These are phyloP conservation scores for Hibiscus tridactylites DNA, from an alignment of 345 rosid species.

Conservation along the genomic window DNA sequence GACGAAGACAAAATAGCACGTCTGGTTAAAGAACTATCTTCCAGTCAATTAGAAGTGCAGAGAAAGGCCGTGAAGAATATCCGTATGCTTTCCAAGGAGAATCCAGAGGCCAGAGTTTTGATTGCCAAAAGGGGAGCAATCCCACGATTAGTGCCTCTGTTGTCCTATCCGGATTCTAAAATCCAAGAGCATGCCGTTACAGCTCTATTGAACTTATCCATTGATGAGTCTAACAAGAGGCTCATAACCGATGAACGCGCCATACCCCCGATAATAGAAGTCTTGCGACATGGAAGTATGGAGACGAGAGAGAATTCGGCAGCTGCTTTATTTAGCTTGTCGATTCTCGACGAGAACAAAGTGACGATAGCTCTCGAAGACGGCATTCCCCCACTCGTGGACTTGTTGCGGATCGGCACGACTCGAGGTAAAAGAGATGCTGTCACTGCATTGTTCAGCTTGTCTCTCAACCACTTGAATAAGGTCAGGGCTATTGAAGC, in stretches of 20 bases:
- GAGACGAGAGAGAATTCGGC: background rate
- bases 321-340: background rate
- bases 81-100: background rate
- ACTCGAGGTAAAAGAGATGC: background rate
- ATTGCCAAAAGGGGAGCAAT: background rate
- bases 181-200: background rate
- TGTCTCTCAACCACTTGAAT: background rate
- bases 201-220: background rate
- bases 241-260: background rate
- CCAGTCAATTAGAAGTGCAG: background rate
- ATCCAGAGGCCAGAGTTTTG: background rate
- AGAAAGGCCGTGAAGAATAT: background rate
- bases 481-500: background rate
- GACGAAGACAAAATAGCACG: background rate
- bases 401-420: background rate
- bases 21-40: background rate
- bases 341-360: background rate
- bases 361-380: background rate
- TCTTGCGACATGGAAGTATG: background rate
- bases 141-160: background rate
- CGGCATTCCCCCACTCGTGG: background rate
- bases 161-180: background rate
- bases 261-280: background rate
- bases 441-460: background rate
- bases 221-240: background rate